These are phyloP conservation scores for Phytopythium boreale DNA, from an alignment of 352 stramenopile species.

Conservation along the genomic window DNA sequence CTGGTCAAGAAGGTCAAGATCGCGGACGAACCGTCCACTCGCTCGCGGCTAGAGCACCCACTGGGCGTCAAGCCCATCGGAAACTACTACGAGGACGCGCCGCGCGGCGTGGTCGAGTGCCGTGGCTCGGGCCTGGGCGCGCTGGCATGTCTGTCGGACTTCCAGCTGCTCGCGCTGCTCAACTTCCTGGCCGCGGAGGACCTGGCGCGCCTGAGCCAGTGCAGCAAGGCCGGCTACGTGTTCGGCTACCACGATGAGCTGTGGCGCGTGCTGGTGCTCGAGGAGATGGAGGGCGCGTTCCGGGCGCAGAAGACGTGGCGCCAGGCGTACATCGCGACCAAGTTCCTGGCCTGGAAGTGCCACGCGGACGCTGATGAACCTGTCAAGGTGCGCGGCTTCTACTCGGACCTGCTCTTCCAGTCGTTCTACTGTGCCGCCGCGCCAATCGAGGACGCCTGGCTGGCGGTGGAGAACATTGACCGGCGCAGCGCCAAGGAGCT, in stretches of 20 bases:
- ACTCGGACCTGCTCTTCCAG: slow-evolving; percentile 88
- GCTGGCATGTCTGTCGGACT: slow-evolving; percentile 57
- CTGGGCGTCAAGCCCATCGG: slow-evolving; percentile 82
- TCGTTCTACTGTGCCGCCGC: slow-evolving; percentile 75
- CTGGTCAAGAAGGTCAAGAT: slow-evolving; percentile 32
- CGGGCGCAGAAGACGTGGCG: slow-evolving; percentile 55
- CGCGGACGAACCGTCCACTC: slow-evolving; percentile 6
- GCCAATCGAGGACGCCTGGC: slow-evolving; percentile 61
- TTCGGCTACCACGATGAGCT: slow-evolving; percentile 78
- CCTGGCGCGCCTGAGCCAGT: slow-evolving; percentile 37
- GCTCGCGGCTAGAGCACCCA: slow-evolving; percentile 48
- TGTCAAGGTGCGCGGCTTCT: slow-evolving; percentile 65
- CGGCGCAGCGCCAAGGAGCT: slow-evolving; percentile 50
- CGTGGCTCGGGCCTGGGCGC: slow-evolving; percentile 51
- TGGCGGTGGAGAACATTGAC: slow-evolving; percentile 71
- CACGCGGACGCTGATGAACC: slow-evolving; percentile 10
- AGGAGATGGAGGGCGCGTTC: slow-evolving; percentile 72
- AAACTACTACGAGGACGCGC: slow-evolving; percentile 71
- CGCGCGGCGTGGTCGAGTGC: slow-evolving; percentile 60
- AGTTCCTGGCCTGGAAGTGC: slow-evolving; percentile 22
- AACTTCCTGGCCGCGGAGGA: slow-evolving; percentile 49
- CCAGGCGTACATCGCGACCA: slow-evolving; percentile 64
- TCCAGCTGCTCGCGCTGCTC: slow-evolving; percentile 60
- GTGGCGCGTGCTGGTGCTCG: slow-evolving; percentile 75
- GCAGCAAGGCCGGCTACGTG: slow-evolving; percentile 67